Evolutionary conservation across 1,284 basidiomycete species (phyloP), one percentile per base, ranked within the genome.

Genomic region (Wolfiporia cocos): DNA sequence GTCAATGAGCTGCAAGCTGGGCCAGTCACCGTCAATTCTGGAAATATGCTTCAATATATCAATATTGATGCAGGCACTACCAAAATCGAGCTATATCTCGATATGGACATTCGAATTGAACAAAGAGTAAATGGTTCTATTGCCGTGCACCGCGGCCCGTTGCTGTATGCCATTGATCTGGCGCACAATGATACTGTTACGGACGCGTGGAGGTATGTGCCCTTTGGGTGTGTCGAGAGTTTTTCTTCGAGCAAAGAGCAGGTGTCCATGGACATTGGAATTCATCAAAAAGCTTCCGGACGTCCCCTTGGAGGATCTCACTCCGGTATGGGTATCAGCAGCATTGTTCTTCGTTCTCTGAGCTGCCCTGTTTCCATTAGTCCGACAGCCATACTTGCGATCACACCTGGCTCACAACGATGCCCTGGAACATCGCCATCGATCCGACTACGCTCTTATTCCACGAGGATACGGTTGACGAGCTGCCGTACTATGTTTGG

Each of bases 401-500:
- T 15, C 38, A 33, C 23, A 33, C 21, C 5, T 40, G 38, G 38
- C 38, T 40, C 41, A 67, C 74, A 15, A 69, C 68, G 1, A 63
- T 49, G 2, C 46, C 61, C 4, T 78, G 76, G 76, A 67, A 76
- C 50, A 77, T 68, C 51, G 76, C 75, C 18, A 76, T 78, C 48
- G 74, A 78, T 53, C 71, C 74, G 4, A 51, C 66, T 3, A 74
- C 74, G n/a, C 56, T 78, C 33, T 59, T 58, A 34, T 78, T 78
- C 61, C 54, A 61, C 47, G 64, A 65, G 29, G 59, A 53, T 6
- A 29, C 65, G 4, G 59, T 62, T 9, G 66, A 66, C 10, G 55
- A 50, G 15, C 64, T 77, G 20, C 74, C 76, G 14, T 73, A 70
- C 20, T 74, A 74, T 0, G 59, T 77, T 14, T 78, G 73, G 53